Conservation (phyloP, 2,329 filamentous ascomycete species). For the Hymenoscyphus repandus region DNA sequence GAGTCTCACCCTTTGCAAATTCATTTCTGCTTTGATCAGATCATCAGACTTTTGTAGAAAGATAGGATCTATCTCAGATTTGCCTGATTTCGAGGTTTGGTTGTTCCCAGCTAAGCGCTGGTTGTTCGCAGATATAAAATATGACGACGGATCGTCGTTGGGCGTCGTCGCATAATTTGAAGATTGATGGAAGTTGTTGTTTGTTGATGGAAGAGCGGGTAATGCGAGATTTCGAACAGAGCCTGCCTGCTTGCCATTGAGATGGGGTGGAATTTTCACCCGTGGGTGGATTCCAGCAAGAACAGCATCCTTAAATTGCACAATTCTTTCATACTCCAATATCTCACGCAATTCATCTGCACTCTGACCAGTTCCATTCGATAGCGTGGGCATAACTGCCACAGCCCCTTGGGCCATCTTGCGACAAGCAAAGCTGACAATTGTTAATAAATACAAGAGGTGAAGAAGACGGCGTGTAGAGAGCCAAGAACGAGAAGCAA, state of each 20-base stretch:
- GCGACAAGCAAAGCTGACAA: constrained; percentile 13
- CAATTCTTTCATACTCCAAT: constrained; percentile 71
- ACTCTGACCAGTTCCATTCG: constrained; percentile 30
- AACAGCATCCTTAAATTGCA: constrained; percentile 75
- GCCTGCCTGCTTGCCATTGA: constrained; percentile 29
- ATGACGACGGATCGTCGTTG: constrained; percentile 21
- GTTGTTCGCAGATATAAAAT: constrained; percentile 24
- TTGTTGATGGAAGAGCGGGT: constrained; percentile 21
- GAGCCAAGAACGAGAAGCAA: constrained; percentile 9
- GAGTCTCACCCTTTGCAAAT: constrained; percentile 73
- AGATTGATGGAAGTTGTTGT: constrained; percentile 4
- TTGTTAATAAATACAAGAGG: constrained; percentile 17
- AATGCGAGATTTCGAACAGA: constrained; percentile 20
- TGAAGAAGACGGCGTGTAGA: constrained; percentile 7
- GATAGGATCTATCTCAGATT: constrained; percentile 73
- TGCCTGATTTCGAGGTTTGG: constrained; percentile 38
- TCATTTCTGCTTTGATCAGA: constrained; percentile 74
- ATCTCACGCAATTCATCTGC: constrained; percentile 52
- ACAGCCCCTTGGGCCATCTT: constrained; percentile 35
- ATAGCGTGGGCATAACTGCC: constrained; percentile 21
- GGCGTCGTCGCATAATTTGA: constrained; percentile 9
- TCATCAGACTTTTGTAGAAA: constrained; percentile 82
- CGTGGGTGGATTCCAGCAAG: constrained; percentile 68
- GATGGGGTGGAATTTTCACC: constrained; percentile 49
- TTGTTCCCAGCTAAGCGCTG: constrained; percentile 29